These are phyloP conservation scores for Diaporthe velutina DNA, from an alignment of 2,329 filamentous ascomycete species.

Conservation along the genomic window DNA sequence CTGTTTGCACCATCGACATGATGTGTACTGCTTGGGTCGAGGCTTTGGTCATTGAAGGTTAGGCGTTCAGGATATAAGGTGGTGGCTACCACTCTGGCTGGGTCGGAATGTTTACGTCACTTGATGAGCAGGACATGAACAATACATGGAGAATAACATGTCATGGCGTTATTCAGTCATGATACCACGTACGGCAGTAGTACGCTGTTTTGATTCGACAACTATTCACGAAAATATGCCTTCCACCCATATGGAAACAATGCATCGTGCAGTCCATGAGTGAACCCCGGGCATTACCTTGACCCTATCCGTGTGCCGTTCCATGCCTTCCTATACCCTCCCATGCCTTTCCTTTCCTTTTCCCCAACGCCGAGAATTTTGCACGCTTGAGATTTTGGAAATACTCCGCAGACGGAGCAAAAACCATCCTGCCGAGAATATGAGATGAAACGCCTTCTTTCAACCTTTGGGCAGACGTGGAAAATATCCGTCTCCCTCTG, in stretches of 20 bases:
- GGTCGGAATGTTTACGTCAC: background rate
- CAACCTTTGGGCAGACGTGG: conserved; percentile 50
- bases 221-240: background rate
- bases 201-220: background rate
- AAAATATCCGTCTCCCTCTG: conserved; percentile 57
- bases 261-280: background rate
- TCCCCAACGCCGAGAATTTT: background rate
- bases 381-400: conserved; percentile 27
- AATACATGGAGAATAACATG: background rate
- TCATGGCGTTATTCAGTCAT: conserved; percentile 14
- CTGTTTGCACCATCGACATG: background rate
- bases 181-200: background rate
- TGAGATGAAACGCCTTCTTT: conserved; percentile 45
- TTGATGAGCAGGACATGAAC: background rate
- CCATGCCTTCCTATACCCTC: background rate
- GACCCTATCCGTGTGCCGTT: background rate
- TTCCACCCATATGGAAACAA: background rate
- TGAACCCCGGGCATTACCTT: background rate
- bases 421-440: background rate
- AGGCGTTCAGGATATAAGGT: conserved; percentile 24
- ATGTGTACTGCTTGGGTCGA: background rate
- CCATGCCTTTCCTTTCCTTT: conserved; percentile 3
- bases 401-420: background rate
- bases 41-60: background rate
- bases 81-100: background rate